A percentile compares a stretch with the other conserved stretches of the same genome.
Evolutionary conservation across 805 yeast species (phyloP).

Genomic region (Komagataella ulmi): DNA sequence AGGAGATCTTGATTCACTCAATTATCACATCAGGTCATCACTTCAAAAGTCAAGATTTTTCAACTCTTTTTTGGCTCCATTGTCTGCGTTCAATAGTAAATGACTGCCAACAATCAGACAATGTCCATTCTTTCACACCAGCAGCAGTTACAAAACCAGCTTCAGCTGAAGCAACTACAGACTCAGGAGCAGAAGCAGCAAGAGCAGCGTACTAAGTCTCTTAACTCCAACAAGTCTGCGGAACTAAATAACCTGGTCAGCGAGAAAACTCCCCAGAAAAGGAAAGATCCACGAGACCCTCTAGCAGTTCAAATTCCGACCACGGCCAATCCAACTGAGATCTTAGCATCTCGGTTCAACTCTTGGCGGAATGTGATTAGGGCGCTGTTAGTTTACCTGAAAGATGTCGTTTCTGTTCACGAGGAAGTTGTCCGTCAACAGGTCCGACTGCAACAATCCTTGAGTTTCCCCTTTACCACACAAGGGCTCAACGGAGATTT

Average conservation of each 20-base stretch:
- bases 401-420: conserved; percentile 72
- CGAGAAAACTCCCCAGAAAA: conserved; percentile 3
- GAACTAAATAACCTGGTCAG: conserved; percentile 12
- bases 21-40: not conserved
- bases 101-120: conserved; percentile 3
- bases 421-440: conserved; percentile 84
- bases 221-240: conserved; percentile 21
- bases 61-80: not conserved
- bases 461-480: conserved; percentile 37
- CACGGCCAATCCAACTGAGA: conserved; percentile 71
- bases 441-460: conserved; percentile 67
- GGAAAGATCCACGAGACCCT: conserved; percentile 33
- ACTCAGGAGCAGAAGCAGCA: conserved; percentile 23
- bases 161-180: conserved; percentile 31
- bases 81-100: not conserved
- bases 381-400: conserved; percentile 60
- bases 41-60: not conserved
- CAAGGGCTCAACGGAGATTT: conserved; percentile 25
- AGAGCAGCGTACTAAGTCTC: conserved; percentile 25
- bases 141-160: conserved; percentile 30
- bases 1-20: not conserved
- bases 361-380: conserved; percentile 79
- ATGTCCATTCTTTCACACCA: conserved; percentile 20
- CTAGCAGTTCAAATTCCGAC: conserved; percentile 38
- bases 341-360: conserved; percentile 68